Percentiles rank a stretch among this genome's conserved stretches.
Conservation (phyloP, 192 early-diverging fungal species). For the Rhizophagus clarus region DNA sequence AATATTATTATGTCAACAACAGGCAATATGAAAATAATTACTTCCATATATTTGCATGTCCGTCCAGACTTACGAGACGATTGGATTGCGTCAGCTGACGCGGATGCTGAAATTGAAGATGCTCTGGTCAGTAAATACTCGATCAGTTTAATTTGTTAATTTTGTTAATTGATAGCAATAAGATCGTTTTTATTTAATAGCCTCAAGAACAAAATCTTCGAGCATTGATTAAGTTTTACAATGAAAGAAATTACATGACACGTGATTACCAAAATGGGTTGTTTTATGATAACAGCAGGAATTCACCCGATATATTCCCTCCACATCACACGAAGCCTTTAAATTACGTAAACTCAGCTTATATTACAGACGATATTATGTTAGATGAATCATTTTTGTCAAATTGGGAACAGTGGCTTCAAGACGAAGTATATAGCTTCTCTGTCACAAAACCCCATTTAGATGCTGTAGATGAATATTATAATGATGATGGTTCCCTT, state of each 20-base stretch:
- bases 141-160: background rate
- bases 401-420: constrained; percentile 71
- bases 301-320: constrained; percentile 22
- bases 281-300: constrained; percentile 19
- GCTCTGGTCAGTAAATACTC: constrained; percentile 51
- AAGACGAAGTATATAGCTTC: constrained; percentile 53
- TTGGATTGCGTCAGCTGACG: constrained; percentile 66
- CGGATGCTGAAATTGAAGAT: constrained; percentile 72
- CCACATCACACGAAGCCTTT: constrained; percentile 21
- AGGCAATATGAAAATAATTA: constrained; percentile 82
- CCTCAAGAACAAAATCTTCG: constrained; percentile 70
- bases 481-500: constrained; percentile 37
- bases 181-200: constrained; percentile 32
- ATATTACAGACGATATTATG: constrained; percentile 45
- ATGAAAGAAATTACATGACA: constrained; percentile 50
- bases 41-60: constrained; percentile 69
- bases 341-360: constrained; percentile 32
- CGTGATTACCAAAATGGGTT: constrained; percentile 35
- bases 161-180: constrained; percentile 17
- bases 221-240: constrained; percentile 61
- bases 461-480: constrained; percentile 35
- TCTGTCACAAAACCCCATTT: constrained; percentile 27
- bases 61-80: constrained; percentile 67
- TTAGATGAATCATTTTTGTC: constrained; percentile 62
- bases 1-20: background rate